phyloP scores from a whole-genome alignment of 1,139 yeast genomes.

The Candida buenavistaensis region DNA sequence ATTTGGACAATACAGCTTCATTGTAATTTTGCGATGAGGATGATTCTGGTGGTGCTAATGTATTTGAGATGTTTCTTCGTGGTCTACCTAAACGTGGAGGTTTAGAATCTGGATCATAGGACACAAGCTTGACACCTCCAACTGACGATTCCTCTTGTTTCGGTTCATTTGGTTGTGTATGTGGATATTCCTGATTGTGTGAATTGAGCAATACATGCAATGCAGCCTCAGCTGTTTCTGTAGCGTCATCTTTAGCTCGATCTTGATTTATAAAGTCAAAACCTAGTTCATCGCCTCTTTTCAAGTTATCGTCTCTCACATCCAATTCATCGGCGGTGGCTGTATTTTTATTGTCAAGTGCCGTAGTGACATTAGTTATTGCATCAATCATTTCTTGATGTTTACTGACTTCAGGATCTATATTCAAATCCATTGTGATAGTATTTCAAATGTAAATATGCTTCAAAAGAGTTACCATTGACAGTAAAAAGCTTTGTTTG shows the following conservation, averaged over 20 bases:
- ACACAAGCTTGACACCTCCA: conserved; percentile 26
- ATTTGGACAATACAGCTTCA: conserved; percentile 35
- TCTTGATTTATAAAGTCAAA: conserved; percentile 4
- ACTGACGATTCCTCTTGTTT: background rate
- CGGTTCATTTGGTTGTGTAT: background rate
- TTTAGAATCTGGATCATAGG: conserved; percentile 32
- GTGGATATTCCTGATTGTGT: conserved; percentile 1
- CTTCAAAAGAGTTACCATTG: background rate
- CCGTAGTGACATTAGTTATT: conserved; percentile 2
- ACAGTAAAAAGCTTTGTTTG: background rate
- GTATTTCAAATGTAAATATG: no score
- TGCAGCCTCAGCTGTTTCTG: conserved; percentile 11
- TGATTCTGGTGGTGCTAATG: conserved; percentile 23
- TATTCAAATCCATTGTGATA: conserved; percentile 22
- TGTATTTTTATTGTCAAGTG: background rate
- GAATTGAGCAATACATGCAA: conserved; percentile 8
- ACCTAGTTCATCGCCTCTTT: background rate
- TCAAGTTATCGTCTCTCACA: background rate
- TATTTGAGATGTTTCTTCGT: conserved; percentile 25
- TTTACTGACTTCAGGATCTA: conserved; percentile 12
- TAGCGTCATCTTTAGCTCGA: conserved; percentile 1
- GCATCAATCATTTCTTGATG: conserved; percentile 8
- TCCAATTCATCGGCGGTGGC: background rate
- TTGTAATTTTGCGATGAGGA: conserved; percentile 32
- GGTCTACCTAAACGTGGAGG: conserved; percentile 40